These are phyloP conservation scores for Pythium aquatile DNA, from an alignment of 352 stramenopile genomes.

Conservation along the genomic window DNA sequence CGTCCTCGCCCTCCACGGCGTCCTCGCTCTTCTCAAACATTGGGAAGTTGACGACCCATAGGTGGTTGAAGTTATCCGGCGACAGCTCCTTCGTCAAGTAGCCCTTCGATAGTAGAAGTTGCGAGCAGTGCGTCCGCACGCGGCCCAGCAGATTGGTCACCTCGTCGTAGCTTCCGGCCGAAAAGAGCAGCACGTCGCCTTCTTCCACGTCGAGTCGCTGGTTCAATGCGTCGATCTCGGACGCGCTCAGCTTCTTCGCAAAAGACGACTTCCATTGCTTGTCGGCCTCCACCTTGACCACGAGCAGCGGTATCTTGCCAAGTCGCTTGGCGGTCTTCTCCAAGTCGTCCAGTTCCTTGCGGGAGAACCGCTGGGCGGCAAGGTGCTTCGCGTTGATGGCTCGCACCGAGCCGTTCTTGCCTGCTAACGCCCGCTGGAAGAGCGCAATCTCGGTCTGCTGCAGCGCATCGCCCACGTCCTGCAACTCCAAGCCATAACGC, in stretches of 20 bases:
- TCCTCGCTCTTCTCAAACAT: constrained; percentile 84
- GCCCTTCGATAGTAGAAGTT: constrained; percentile 59
- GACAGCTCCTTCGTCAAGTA: constrained; percentile 61
- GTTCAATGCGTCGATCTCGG: constrained; percentile 50
- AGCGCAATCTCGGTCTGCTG: constrained; percentile 36
- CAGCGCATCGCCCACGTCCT: constrained; percentile 51
- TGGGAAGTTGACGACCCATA: constrained; percentile 88
- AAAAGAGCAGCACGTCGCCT: constrained; percentile 71
- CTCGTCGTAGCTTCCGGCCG: constrained; percentile 50
- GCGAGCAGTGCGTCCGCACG: constrained; percentile 60
- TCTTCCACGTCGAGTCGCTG: constrained; percentile 48
- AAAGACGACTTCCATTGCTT: constrained; percentile 76
- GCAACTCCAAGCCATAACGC: constrained; percentile 69
- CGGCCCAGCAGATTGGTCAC: constrained; percentile 62
- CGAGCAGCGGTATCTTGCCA: constrained; percentile 41
- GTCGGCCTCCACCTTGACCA: constrained; percentile 57
- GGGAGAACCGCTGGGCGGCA: constrained; percentile 52
- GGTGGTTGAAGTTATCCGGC: constrained; percentile 67
- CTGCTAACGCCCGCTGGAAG: constrained; percentile 41
- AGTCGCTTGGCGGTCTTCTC: constrained; percentile 52
- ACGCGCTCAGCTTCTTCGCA: constrained; percentile 50
- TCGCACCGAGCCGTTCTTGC: constrained; percentile 36
- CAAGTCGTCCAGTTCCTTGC: constrained; percentile 71
- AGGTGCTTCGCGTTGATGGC: constrained; percentile 75
- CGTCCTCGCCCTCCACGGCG: constrained; percentile 23